Conservation (phyloP, 2,329 filamentous ascomycete species). For the Neospermospora avenae region DNA sequence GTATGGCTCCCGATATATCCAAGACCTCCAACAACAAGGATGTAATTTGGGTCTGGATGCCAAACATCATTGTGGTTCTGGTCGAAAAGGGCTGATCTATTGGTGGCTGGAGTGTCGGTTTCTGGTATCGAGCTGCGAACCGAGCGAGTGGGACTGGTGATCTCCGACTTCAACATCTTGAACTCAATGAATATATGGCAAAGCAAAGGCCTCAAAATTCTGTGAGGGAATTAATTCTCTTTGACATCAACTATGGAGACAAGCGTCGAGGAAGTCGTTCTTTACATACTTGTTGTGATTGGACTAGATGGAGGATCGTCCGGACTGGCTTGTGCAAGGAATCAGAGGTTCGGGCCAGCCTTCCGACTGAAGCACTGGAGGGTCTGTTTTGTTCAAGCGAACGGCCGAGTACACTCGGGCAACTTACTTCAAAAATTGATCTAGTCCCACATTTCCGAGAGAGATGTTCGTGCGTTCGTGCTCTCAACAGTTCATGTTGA, state of each 20-base stretch:
- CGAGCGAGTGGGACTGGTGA: neutral
- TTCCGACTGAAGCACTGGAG: neutral
- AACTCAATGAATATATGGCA: neutral
- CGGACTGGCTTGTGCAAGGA: slow-evolving; percentile 2
- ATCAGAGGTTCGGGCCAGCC: neutral
- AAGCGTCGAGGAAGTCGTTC: neutral
- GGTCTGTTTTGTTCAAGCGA: neutral
- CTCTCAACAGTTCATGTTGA: neutral
- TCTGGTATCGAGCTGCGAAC: slow-evolving; percentile 7
- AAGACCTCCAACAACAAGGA: slow-evolving; percentile 44
- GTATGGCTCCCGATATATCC: slow-evolving; percentile 50
- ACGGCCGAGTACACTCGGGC: neutral
- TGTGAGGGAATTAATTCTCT: neutral
- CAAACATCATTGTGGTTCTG: neutral
- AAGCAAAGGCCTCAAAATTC: neutral
- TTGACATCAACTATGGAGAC: neutral
- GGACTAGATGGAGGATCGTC: neutral
- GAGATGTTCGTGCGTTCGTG: neutral
- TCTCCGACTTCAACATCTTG: slow-evolving; percentile 6
- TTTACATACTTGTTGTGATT: slow-evolving; percentile 1
- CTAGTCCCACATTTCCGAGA: neutral
- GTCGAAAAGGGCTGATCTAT: slow-evolving; percentile 3
- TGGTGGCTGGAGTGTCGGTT: neutral
- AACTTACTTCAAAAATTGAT: neutral
- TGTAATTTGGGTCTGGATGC: slow-evolving; percentile 15